Evolutionary conservation across 129 eudicot species (phyloP).

Genomic region (Pseudognaphalium luteoalbum): DNA sequence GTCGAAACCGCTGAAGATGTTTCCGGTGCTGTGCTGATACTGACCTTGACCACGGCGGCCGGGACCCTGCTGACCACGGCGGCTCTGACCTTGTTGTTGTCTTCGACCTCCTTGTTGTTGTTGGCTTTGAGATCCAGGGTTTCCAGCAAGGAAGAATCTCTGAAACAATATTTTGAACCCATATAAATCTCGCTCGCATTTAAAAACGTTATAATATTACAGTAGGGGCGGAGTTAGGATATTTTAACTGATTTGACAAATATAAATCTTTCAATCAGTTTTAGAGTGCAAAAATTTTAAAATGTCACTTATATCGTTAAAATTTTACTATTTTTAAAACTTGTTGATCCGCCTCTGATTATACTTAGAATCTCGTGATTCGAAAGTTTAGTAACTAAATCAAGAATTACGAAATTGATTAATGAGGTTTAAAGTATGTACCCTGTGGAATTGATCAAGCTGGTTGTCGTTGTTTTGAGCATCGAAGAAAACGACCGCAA

Average conservation of each 20-base stretch:
- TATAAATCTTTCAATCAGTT: too few relatives aligned
- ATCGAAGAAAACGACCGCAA: conserved; percentile 49
- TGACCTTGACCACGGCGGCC: conserved; percentile 10
- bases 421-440: conserved; percentile 9
- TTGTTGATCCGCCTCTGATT: too few relatives aligned
- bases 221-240: too few relatives aligned
- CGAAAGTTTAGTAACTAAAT: not conserved
- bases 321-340: too few relatives aligned
- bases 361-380: not conserved
- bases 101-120: conserved; percentile 20
- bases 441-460: conserved; percentile 56
- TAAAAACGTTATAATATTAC: not conserved
- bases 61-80: not conserved
- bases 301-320: too few relatives aligned
- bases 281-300: too few relatives aligned
- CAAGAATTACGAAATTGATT: not conserved
- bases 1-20: conserved; percentile 56
- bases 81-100: conserved; percentile 6
- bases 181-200: not conserved
- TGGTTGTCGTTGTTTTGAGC: conserved; percentile 55
- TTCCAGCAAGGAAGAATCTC: conserved; percentile 46
- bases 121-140: conserved; percentile 32
- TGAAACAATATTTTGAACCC: not conserved
- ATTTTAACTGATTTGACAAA: too few relatives aligned
- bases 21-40: conserved; percentile 27